phyloP scores from a whole-genome alignment of 768 basidiomycete species.

The Tulasnella sp. region DNA sequence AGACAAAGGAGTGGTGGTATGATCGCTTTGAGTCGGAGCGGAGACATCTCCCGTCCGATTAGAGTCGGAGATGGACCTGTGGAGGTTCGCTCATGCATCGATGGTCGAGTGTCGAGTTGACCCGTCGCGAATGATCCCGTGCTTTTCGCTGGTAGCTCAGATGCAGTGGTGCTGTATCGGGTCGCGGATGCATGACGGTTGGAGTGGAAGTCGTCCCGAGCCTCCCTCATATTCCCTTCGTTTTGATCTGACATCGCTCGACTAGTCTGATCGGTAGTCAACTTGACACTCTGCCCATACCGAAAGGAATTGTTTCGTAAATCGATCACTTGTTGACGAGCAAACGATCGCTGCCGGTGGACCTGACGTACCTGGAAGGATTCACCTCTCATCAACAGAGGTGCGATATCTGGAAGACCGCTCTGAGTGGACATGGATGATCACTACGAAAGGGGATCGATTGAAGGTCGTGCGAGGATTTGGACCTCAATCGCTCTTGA shows the following conservation, averaged over 20 bases:
- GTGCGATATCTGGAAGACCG: not conserved
- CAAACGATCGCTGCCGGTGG: not conserved
- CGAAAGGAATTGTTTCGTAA: not conserved
- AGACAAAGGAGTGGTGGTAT: not conserved
- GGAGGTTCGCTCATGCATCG: not conserved
- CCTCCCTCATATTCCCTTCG: not conserved
- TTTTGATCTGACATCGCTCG: not conserved
- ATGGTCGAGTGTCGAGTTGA: not conserved
- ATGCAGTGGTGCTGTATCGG: too few species aligned
- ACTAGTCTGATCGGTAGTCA: not conserved
- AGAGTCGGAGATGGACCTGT: not conserved
- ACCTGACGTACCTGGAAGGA: not conserved
- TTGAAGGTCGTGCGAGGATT: not conserved
- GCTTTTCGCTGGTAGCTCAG: not conserved
- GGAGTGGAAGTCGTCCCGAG: too few species aligned
- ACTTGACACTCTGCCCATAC: not conserved
- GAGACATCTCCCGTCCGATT: not conserved
- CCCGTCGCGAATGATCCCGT: not conserved
- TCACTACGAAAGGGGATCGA: not conserved
- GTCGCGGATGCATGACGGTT: too few species aligned
- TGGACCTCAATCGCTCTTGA: not conserved
- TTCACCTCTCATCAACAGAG: not conserved
- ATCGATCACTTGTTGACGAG: not conserved
- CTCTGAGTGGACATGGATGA: not conserved
- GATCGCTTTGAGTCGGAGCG: not conserved